These are phyloP conservation scores for Clausena lansium DNA, from an alignment of 345 rosid species.

Conservation along the genomic window DNA sequence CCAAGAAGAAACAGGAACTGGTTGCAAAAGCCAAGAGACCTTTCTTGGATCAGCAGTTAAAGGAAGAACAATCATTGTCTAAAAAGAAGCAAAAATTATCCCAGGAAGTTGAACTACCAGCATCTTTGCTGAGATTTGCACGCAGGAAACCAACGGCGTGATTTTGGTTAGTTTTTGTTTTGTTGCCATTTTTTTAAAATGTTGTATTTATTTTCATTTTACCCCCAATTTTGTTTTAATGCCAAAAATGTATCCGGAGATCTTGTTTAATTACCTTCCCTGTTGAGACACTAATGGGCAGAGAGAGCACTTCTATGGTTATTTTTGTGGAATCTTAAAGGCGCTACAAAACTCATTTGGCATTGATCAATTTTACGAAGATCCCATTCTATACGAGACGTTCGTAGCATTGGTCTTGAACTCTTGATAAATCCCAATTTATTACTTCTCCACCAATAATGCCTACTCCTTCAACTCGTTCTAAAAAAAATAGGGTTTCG, in stretches of 20 bases:
- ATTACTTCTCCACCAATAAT: too few species aligned
- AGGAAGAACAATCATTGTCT: constrained; percentile 20
- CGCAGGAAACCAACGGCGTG: constrained; percentile 26
- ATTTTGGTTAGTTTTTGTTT: not conserved
- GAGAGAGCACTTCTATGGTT: not conserved
- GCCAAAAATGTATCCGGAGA: not conserved
- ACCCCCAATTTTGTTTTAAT: not conserved
- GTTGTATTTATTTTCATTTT: not conserved
- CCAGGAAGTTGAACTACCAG: constrained; percentile 48
- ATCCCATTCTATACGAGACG: too few species aligned
- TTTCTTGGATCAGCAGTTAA: constrained; percentile 54
- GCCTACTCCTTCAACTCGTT: too few species aligned
- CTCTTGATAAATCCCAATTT: too few species aligned
- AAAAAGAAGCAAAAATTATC: constrained; percentile 59
- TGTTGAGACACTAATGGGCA: not conserved
- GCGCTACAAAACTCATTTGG: too few species aligned
- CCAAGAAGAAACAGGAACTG: constrained; percentile 61
- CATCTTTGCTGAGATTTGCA: constrained; percentile 57
- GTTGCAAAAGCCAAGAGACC: constrained; percentile 58
- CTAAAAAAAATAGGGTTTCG: too few species aligned
- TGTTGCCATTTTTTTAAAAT: not conserved
- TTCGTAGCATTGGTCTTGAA: too few species aligned
- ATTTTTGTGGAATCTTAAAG: not conserved
- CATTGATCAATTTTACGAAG: too few species aligned
- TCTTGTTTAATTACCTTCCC: not conserved